Percentiles rank a stretch among this genome's conserved stretches.
Conservation (phyloP, 129 eudicot genomes). For the Tagetes erecta region DNA sequence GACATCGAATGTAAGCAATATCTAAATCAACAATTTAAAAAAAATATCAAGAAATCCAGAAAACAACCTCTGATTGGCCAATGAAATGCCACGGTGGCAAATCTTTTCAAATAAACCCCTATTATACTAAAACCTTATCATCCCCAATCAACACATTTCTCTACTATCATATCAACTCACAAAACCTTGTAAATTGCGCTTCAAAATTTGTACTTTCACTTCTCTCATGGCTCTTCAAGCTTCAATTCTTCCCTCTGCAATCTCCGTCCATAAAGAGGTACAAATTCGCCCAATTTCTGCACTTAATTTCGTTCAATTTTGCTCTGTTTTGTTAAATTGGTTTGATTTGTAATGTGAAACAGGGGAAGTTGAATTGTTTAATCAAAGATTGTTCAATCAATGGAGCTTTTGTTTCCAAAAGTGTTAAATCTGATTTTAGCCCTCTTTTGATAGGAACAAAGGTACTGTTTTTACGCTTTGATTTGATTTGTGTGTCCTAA, state of each 20-base stretch:
- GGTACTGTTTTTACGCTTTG: constrained; percentile 37
- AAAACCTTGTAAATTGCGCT: background rate
- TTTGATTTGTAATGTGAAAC: constrained; percentile 28
- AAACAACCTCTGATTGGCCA: constrained; percentile 50
- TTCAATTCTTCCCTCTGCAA: constrained; percentile 57
- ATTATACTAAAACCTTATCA: constrained; percentile 51
- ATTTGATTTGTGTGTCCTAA: background rate
- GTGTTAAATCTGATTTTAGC: constrained; percentile 54
- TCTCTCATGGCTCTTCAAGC: constrained; percentile 80
- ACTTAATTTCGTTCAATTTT: background rate
- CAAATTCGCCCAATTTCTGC: background rate
- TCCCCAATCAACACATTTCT: constrained; percentile 2
- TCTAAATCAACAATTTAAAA: background rate
- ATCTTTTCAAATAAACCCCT: constrained; percentile 29
- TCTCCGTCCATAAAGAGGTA: constrained; percentile 74
- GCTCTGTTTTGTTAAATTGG: background rate
- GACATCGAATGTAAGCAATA: background rate
- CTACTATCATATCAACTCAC: background rate
- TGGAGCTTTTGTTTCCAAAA: constrained; percentile 52
- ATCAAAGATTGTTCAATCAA: constrained; percentile 52
- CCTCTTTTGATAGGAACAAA: constrained; percentile 45
- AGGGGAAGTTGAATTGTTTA: constrained; percentile 54
- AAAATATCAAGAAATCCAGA: constrained; percentile 53
- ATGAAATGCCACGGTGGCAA: constrained; percentile 43
- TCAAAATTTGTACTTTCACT: background rate